Evolutionary conservation across 2,329 filamentous ascomycete species (phyloP), one percentile per base, ranked within the genome.

Genomic region (Paraphaeosphaeria sporulosa): DNA sequence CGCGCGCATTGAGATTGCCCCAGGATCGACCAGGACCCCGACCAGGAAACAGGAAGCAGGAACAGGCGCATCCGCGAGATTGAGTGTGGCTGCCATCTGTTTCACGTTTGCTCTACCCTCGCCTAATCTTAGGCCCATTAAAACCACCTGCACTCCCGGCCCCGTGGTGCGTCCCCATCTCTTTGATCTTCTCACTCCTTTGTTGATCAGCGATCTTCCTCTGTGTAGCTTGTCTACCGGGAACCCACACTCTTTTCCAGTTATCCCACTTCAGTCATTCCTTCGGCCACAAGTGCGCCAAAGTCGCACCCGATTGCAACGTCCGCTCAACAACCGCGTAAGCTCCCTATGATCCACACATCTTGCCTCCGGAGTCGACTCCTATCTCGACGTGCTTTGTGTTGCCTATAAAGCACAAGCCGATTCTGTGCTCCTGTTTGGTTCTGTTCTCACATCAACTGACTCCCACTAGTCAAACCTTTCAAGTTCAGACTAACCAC

Each of bases 231-330:
- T 66, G 64, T 59, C 63, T 68, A 55, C 65, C 64, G 57, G 60
- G 57, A 55, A 36, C 62, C 64, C 65, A 74, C 68, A 32, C 60
- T 71, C 70, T 59, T 71, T 73, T 60, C 65, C 53, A 59, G 67
- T 27, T 64, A 58, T 63, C 52, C 62, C 61, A 64, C 44, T 51
- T 54, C 58, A 48, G 58, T 64, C 64, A 47, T 63, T 69, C 66
- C 56, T 68, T 70, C 64, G 62, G 69, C 49, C 54, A 49, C 55
- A 43, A 19, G 58, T 61, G 62, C 62, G 62, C 63, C 61, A 50
- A 47, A 58, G 64, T 66, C 62, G 66, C 64, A 64, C 54, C 59
- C 57, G 21, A 34, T n/a, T 47, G 46, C 34, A 44, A 49, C 52
- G 34, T 36, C 42, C 50, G 42, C 21, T 48, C 51, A 55, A 58